Evolutionary conservation across 116 monocot species (phyloP), one percentile per base, ranked within the genome.

Genomic region (Zostera marina): DNA sequence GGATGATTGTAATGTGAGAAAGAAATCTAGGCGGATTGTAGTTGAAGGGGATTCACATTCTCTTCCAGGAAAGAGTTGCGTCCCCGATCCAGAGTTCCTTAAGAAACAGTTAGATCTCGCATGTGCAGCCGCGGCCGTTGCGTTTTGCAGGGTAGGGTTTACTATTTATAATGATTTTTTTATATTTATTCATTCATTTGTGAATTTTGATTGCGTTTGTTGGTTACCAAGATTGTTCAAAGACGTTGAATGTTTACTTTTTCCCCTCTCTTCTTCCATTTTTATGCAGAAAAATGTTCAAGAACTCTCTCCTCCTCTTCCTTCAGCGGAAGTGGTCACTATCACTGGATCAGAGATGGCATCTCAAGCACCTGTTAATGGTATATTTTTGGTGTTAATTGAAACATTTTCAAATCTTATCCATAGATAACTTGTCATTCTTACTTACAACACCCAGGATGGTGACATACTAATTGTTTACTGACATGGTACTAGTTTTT

Each of bases 21-120:
- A n/a, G 48, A 16, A 16, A 7, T 3, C 7, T n/a, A 16, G 19
- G 32, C 32, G 32, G 32, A 32, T 32, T 32, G 32, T 5, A 5
- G 32, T 32, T 32, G 4, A 32, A 5, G 32, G 32, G 32, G 32
- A 2, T 32, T 32, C 32, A 5, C 32, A 32, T 32, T 32, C 32
- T 32, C 32, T 32, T 32, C 32, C 32, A 5, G 0, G 0, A 5
- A 32, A 32, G 32, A 32, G 32, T 32, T 32, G 32, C 32, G 32
- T 5, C 4, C 32, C 54, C 0, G 52, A 79, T 56, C 75, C 77
- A 39, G 80, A 59, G 56, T 54, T 75, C 41, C 75, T 92, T 54
- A 85, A 82, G 80, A 60, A 80, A 62, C 70, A 86, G 80, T 82
- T 86, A 41, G 77, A 82, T 61, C 63, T 75, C 61, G 77, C 75